Percentiles rank a stretch among this genome's conserved stretches.
Evolutionary conservation across 345 rosid species (phyloP).

Genomic region (Populus simonii): DNA sequence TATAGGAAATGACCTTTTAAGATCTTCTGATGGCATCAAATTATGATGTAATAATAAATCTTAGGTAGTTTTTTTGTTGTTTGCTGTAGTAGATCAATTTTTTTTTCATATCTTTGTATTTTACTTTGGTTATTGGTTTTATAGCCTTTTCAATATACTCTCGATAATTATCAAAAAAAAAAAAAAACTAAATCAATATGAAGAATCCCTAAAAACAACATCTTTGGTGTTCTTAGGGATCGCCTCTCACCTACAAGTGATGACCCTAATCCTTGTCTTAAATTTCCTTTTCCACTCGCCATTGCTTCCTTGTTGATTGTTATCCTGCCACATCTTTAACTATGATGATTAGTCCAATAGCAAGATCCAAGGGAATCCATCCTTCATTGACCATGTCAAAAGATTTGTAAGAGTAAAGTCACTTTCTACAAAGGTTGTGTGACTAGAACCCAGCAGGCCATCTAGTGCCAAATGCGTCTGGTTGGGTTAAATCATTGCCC

Average conservation of each 20-base stretch:
- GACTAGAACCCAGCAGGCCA: neutral
- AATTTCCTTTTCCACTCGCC: neutral
- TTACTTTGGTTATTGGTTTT: no score
- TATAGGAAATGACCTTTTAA: no score
- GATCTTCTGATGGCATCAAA: no score
- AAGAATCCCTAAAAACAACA: constrained; percentile 23
- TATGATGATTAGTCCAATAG: neutral
- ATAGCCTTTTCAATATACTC: no score
- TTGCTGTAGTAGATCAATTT: no score
- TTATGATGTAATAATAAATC: no score
- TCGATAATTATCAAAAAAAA: no score
- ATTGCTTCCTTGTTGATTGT: neutral
- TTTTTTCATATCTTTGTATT: no score
- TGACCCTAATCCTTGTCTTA: neutral
- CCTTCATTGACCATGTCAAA: constrained; percentile 6
- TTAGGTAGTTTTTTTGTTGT: no score
- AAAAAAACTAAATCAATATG: constrained; percentile 7
- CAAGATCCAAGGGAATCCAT: neutral
- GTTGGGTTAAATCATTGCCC: constrained; percentile 8
- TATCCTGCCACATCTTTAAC: neutral
- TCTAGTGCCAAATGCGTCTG: neutral
- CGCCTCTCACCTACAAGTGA: no score
- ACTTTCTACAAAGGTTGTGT: constrained; percentile 15
- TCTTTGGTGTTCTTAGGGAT: no score
- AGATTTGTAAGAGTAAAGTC: constrained; percentile 6